These are phyloP conservation scores for Marchantia paleacea DNA, from an alignment of 225 moss, liverwort and hornwort species.

Conservation along the genomic window DNA sequence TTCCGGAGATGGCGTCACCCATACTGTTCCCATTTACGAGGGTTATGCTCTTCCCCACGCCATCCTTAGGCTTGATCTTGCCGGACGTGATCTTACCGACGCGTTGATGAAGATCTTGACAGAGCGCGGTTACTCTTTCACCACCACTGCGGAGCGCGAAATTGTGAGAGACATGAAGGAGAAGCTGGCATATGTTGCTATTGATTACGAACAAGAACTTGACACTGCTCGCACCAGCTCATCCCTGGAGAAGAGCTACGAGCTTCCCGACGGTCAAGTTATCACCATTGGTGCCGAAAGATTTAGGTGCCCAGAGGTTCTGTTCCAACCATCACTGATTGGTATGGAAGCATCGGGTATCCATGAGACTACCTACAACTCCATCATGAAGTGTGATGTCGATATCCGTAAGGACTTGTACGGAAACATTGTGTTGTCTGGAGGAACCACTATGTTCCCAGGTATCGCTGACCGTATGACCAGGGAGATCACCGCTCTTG, in stretches of 20 bases:
- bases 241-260: constrained; percentile 65
- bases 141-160: constrained; percentile 87
- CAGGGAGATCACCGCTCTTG: constrained; percentile 57
- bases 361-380: constrained; percentile 90
- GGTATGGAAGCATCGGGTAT: constrained; percentile 94
- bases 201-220: constrained; percentile 55
- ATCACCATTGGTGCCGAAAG: constrained; percentile 83
- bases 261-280: constrained; percentile 75
- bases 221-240: constrained; percentile 50
- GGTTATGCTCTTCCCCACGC: constrained; percentile 90
- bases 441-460: constrained; percentile 59
- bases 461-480: constrained; percentile 59
- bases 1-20: constrained; percentile 60
- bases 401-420: constrained; percentile 95
- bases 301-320: constrained; percentile 83
- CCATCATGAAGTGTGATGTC: constrained; percentile 99
- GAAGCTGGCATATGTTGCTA: constrained; percentile 64
- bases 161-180: constrained; percentile 97
- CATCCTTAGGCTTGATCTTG: constrained; percentile 88
- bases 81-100: constrained; percentile 87
- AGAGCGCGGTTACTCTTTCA: constrained; percentile 95
- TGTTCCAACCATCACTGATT: constrained; percentile 78
- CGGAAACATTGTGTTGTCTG: constrained; percentile 77
- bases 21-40: constrained; percentile 60
- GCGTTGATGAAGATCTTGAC: constrained; percentile 92